Conservation (phyloP, 169 alveolate genomes). For the Plasmodium yoelii region DNA sequence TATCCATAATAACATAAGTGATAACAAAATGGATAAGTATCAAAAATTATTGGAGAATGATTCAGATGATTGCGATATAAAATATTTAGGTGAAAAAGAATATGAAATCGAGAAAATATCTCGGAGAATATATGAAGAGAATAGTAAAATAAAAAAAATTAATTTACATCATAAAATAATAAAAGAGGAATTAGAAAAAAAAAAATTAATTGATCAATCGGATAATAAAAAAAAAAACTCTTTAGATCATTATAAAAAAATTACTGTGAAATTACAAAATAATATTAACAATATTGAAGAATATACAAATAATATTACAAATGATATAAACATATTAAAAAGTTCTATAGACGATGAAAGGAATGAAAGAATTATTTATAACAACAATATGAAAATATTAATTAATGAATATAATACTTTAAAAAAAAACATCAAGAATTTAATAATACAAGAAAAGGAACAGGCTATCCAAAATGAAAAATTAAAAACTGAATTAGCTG, state of each 20-base stretch:
- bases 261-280: slow-evolving; percentile 45
- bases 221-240: slow-evolving; percentile 62
- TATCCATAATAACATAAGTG: slow-evolving; percentile 8
- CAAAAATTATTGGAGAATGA: not conserved
- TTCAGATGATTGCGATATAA: slow-evolving; percentile 16
- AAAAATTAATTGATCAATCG: slow-evolving; percentile 55
- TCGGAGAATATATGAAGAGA: slow-evolving; percentile 65
- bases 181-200: slow-evolving; percentile 64
- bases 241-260: slow-evolving; percentile 57
- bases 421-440: slow-evolving; percentile 48
- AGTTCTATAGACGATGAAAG: slow-evolving; percentile 72
- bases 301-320: slow-evolving; percentile 70
- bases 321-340: slow-evolving; percentile 59
- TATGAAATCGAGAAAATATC: slow-evolving; percentile 69
- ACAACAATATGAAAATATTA: slow-evolving; percentile 67
- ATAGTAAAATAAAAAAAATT: slow-evolving; percentile 75
- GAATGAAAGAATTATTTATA: slow-evolving; percentile 69
- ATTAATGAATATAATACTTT: slow-evolving; percentile 68
- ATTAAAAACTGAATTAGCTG: slow-evolving; percentile 44
- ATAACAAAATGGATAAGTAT: slow-evolving; percentile 4
- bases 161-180: slow-evolving; percentile 63
- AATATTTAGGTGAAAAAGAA: slow-evolving; percentile 61
- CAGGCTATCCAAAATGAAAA: slow-evolving; percentile 12
- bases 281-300: slow-evolving; percentile 71
- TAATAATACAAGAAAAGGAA: slow-evolving; percentile 57